Evolutionary conservation across 2,329 filamentous ascomycete genomes (phyloP).

Genomic region (Akanthomyces uredinophilus): DNA sequence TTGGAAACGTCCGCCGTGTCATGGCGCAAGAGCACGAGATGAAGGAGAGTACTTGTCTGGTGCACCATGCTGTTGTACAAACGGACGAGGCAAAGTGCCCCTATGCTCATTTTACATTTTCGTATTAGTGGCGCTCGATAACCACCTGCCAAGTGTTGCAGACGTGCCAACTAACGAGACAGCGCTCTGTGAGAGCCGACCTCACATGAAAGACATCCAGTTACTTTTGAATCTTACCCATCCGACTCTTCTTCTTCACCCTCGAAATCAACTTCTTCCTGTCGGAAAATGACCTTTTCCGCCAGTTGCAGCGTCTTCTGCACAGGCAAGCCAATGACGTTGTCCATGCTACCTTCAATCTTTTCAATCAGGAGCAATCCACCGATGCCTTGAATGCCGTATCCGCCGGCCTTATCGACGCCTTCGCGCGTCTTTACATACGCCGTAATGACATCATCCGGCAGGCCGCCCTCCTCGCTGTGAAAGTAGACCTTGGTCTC

Average conservation of each 20-base stretch:
- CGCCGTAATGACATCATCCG: slow-evolving; percentile 74
- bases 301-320: slow-evolving; percentile 73
- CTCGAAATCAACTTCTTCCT: slow-evolving; percentile 57
- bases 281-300: slow-evolving; percentile 78
- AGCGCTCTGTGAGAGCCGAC: background rate
- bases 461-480: slow-evolving; percentile 48
- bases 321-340: slow-evolving; percentile 87
- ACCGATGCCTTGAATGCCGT: slow-evolving; percentile 86
- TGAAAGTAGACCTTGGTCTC: slow-evolving; percentile 92
- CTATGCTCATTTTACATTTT: background rate
- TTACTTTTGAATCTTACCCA: slow-evolving; percentile 7
- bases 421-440: slow-evolving; percentile 86
- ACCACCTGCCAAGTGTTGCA: background rate
- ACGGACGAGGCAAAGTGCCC: background rate
- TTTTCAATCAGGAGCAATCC: slow-evolving; percentile 81
- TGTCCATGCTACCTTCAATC: slow-evolving; percentile 87
- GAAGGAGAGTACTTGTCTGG: too few species aligned
- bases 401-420: slow-evolving; percentile 92
- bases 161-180: background rate
- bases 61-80: background rate
- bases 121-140: background rate
- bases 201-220: background rate
- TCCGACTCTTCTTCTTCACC: slow-evolving; percentile 42
- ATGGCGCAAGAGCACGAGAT: background rate
- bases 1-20: background rate